Evolutionary conservation across 768 basidiomycete genomes (phyloP).

Genomic region (Leccinum rimulosum): DNA sequence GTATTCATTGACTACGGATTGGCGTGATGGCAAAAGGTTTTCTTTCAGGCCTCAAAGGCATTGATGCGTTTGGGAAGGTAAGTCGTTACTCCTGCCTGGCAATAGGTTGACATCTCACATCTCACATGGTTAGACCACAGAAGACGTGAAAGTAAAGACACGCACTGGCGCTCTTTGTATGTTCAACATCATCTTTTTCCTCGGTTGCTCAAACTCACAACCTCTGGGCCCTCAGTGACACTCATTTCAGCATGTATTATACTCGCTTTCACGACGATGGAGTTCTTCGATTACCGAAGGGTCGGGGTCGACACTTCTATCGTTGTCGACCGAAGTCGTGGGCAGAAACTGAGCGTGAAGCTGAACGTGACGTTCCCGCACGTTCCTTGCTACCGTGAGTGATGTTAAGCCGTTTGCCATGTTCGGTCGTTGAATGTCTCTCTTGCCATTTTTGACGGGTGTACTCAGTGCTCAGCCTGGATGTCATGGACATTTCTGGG

Average conservation of each 20-base stretch:
- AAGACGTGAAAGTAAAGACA: constrained; percentile 99
- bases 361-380: constrained; percentile 94
- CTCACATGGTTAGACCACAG: constrained; percentile 71
- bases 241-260: constrained; percentile 91
- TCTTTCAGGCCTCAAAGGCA: constrained; percentile 76
- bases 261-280: constrained; percentile 84
- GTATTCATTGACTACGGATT: constrained; percentile 20
- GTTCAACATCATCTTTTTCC: constrained; percentile 29
- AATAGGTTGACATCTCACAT: constrained; percentile 5
- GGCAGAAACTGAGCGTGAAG: constrained; percentile 89
- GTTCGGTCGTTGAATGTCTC: neutral
- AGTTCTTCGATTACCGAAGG: constrained; percentile 93
- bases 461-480: constrained; percentile 81
- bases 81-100: constrained; percentile 13
- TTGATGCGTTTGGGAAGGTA: constrained; percentile 99
- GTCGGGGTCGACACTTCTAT: constrained; percentile 88
- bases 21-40: constrained; percentile 73
- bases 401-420: neutral
- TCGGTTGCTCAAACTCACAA: constrained; percentile 6
- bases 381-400: constrained; percentile 95
- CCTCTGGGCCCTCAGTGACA: constrained; percentile 60
- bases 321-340: constrained; percentile 91
- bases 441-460: constrained; percentile 1
- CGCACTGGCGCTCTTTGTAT: constrained; percentile 86
- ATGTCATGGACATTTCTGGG: constrained; percentile 98